These are phyloP conservation scores for Vicia villosa DNA, from an alignment of 306 rosid species.

Conservation along the genomic window DNA sequence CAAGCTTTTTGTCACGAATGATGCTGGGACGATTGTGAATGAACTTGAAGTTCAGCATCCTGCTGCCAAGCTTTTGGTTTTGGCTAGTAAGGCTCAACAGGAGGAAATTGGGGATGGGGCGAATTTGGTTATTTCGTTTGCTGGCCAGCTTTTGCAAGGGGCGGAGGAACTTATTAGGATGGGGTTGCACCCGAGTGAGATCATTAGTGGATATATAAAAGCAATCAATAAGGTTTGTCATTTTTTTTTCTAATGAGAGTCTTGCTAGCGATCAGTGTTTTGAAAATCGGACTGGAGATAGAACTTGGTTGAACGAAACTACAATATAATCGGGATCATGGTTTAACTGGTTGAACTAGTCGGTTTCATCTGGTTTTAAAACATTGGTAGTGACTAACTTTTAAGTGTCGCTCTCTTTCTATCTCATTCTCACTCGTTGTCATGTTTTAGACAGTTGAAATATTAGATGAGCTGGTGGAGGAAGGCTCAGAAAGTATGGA, in stretches of 20 bases:
- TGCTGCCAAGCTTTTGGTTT: conserved; percentile 91
- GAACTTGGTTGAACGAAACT: neutral
- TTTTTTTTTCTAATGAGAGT: conserved; percentile 17
- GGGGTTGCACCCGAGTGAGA: conserved; percentile 95
- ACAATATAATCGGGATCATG: neutral
- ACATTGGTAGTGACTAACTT: neutral
- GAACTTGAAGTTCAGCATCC: conserved; percentile 98
- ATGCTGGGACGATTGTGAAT: conserved; percentile 82
- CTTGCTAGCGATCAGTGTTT: neutral
- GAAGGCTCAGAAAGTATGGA: conserved; percentile 86
- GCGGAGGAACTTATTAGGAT: conserved; percentile 94
- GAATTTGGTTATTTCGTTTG: conserved; percentile 83
- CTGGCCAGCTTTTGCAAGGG: conserved; percentile 84
- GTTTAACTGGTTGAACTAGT: neutral
- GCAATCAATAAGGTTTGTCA: conserved; percentile 72
- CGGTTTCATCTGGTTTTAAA: neutral
- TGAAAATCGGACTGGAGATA: neutral
- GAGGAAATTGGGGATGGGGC: conserved; percentile 98
- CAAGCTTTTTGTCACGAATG: conserved; percentile 92
- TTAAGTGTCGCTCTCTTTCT: neutral
- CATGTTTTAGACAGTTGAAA: conserved; percentile 55
- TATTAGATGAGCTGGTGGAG: conserved; percentile 79
- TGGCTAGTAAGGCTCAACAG: conserved; percentile 90
- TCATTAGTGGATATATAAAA: conserved; percentile 88
- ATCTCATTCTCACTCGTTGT: neutral